Evolutionary conservation across 2,329 filamentous ascomycete species (phyloP), one percentile per base, ranked within the genome.

Genomic region (Pyrenochaeta sp.): DNA sequence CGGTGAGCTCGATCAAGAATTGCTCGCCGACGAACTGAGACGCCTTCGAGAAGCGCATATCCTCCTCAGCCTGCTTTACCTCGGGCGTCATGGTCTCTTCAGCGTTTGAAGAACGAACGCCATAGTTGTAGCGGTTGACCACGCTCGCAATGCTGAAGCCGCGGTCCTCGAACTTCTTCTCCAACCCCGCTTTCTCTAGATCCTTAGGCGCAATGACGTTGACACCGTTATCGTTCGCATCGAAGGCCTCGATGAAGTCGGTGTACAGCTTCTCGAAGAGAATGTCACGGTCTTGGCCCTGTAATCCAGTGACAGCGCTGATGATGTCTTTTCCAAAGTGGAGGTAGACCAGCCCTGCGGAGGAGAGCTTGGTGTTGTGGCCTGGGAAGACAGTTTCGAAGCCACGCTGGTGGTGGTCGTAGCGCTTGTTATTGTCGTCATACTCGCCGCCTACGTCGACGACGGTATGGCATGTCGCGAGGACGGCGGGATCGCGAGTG

Each of bases 361-460:
- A 96, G 54, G 91, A 96, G 56, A 99, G 90, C 84, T 96, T 97
- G 64, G 95, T 99, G 52, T 80, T 77, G 72, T 91, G 90, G 59
- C 86, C 86, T 22, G 94, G 93, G 81, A 99, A 99, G 46, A 90
- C 92, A 56, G 91, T 90, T 58, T 81, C 80, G 83, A 99, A 99
- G 74, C 88, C 89, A 65, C 94, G 92, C 84, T 99, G 95, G 85
- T 99, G 95, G 82, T 99, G 95, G 80, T 99, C 95, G 84, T 91
- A 99, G 71, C 94, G 91, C 79, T 92, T 88, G 64, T 80, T 81
- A 50, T 82, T 78, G 54, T 91, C 81, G 74, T 97, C 90, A 81
- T 99, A 98, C 78, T 94, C 91, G 71, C 93, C 94, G 74, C 94
- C 93, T n/a, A 98, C 95, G 75, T 99, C 95, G 68, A 98, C 94